Base-by-base conservation (phyloP, 208 protist species). In the Leishmania tropica region DNA sequence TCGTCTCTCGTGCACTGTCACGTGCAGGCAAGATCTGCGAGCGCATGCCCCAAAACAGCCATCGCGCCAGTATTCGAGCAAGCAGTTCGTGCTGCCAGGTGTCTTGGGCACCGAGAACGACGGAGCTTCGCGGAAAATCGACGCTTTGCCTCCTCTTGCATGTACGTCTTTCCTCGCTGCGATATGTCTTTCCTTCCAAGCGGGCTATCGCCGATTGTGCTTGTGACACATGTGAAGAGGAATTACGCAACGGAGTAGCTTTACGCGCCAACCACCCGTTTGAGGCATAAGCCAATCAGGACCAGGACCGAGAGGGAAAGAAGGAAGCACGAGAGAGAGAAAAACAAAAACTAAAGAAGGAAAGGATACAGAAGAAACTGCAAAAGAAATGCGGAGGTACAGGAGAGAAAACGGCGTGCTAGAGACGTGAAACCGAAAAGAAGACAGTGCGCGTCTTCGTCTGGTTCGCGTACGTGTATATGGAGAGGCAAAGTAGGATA, bases 401-500 rank as follows among this genome's bases (percentile, higher is more conserved):
- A 58, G 21, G 24, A 24, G 6, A 58, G 54, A 28, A 0, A 64
- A 35, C n/a, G 58, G n/a, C 7, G 28, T 15, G 58, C n/a, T 35
- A 48, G 45, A 48, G 0, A 48, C 45, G 10, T 48, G 45, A 48
- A 13, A 48, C 8, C 10, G 45, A 48, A 48, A 48, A 24, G 24
- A 58, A n/a, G 54, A 24, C 54, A 11, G 24, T 58, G 7, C 19
- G 54, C 17, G 17, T 35, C 28, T 64, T 15, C 58, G 10, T 31
- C 15, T 28, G 40, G 11, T 48, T 28, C 8, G 24, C n/a, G 37
- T 19, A 37, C n/a, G 19, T 5, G 47, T 42, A 21, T 10, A n/a
- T 21, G 64, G 24, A 48, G 76, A 80, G 71, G 51, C 75, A 56
- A 62, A 77, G 40, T 72, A 62, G 13, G 45, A 77, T 19, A 45